phyloP scores from a whole-genome alignment of 2,329 filamentous ascomycete genomes.

The Penicillium sclerotiorum region DNA sequence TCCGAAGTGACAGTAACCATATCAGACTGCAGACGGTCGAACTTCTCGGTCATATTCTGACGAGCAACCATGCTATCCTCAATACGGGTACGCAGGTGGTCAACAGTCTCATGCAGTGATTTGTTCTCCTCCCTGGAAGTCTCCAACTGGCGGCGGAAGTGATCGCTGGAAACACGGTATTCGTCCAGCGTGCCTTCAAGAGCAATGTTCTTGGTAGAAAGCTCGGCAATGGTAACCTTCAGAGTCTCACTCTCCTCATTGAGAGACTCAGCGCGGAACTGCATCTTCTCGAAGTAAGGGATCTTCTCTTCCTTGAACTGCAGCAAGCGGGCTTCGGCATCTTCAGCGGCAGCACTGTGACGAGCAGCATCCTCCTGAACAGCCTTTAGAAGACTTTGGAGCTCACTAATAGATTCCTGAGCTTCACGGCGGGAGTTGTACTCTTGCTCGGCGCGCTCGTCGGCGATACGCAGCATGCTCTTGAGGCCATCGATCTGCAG shows the following conservation, averaged over 20 bases:
- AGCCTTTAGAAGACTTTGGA: conserved; percentile 69
- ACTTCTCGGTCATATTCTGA: conserved; percentile 80
- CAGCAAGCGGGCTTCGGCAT: conserved; percentile 66
- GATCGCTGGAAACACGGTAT: conserved; percentile 62
- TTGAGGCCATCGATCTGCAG: conserved; percentile 69
- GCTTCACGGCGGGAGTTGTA: conserved; percentile 64
- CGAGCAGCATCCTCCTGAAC: conserved; percentile 60
- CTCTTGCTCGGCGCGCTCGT: conserved; percentile 67
- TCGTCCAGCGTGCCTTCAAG: conserved; percentile 65
- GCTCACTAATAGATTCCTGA: conserved; percentile 72
- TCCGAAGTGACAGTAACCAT: conserved; percentile 79
- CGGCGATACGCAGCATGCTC: conserved; percentile 65
- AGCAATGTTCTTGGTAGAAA: conserved; percentile 62
- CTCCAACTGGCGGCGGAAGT: conserved; percentile 57
- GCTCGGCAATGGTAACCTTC: conserved; percentile 54
- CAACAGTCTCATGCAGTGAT: conserved; percentile 72
- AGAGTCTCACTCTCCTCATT: conserved; percentile 66
- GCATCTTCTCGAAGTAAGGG: conserved; percentile 63
- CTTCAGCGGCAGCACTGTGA: conserved; percentile 57
- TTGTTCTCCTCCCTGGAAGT: conserved; percentile 65
- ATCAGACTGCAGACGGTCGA: conserved; percentile 82
- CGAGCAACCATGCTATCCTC: conserved; percentile 84
- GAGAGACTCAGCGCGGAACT: conserved; percentile 68
- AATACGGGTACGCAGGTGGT: conserved; percentile 73
- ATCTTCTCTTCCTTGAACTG: conserved; percentile 70